A percentile compares a stretch with the other conserved stretches of the same genome.
Evolutionary conservation across 2,329 filamentous ascomycete species (phyloP).

Genomic region (Penicillium sp.): DNA sequence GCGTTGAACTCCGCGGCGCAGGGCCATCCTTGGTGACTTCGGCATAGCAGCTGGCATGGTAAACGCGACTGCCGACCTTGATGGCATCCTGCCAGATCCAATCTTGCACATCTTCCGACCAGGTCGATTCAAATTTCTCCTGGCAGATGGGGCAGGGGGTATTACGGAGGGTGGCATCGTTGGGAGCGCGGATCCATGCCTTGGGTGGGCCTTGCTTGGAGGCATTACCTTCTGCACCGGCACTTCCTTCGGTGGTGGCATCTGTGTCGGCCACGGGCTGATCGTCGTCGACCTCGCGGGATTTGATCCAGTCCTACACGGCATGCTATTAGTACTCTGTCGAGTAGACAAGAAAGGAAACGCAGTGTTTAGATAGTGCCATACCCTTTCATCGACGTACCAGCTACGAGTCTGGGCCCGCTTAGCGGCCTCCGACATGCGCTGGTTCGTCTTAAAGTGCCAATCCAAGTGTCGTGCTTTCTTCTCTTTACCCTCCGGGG

Average conservation of each 20-base stretch:
- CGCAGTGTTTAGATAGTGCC: constrained; percentile 41
- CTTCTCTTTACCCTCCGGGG: constrained; percentile 76
- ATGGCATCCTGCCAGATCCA: constrained; percentile 95
- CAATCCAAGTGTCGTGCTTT: constrained; percentile 95
- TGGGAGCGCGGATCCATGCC: constrained; percentile 81
- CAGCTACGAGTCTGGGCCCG: constrained; percentile 88
- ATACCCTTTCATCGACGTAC: constrained; percentile 87
- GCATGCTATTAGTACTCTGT: constrained; percentile 25
- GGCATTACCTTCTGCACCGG: constrained; percentile 44
- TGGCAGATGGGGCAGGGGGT: constrained; percentile 91
- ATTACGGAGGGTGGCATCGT: constrained; percentile 73
- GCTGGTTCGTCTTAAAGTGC: constrained; percentile 93
- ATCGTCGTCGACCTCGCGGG: constrained; percentile 76
- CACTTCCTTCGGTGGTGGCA: constrained; percentile 44
- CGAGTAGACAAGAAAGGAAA: constrained; percentile 1
- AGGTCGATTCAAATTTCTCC: constrained; percentile 89
- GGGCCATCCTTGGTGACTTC: constrained; percentile 73
- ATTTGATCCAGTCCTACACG: constrained; percentile 82
- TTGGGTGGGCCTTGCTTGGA: constrained; percentile 62
- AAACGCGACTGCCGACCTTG: constrained; percentile 76
- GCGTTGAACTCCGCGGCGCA: constrained; percentile 35
- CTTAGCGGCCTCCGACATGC: constrained; percentile 82
- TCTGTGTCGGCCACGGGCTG: constrained; percentile 49
- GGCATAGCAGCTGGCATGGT: constrained; percentile 85
- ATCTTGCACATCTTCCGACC: constrained; percentile 90